Percentiles rank a stretch among this genome's conserved stretches.
phyloP scores from a whole-genome alignment of 208 protist species.

The Sergeia podlipaevii region DNA sequence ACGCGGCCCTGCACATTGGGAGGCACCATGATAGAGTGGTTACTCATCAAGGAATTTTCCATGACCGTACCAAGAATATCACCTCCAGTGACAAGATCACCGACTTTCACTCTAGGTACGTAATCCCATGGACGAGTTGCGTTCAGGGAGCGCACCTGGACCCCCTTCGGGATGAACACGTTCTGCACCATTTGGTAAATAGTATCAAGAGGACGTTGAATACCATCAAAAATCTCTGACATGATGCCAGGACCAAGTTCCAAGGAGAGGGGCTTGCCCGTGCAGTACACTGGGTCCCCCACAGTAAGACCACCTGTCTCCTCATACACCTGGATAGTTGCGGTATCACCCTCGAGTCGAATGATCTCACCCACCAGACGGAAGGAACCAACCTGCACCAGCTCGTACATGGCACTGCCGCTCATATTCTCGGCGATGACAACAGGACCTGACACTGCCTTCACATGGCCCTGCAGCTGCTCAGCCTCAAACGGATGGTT shows the following conservation, averaged over 20 bases:
- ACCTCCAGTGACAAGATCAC: constrained; percentile 96
- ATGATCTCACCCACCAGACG: constrained; percentile 99
- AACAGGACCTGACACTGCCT: constrained; percentile 96
- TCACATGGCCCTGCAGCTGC: constrained; percentile 78
- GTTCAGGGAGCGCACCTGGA: constrained; percentile 96
- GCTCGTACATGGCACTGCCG: constrained; percentile 99
- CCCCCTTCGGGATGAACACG: constrained; percentile 99
- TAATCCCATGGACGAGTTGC: constrained; percentile 95
- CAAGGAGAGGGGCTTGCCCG: constrained; percentile 98
- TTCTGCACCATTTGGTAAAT: constrained; percentile 96
- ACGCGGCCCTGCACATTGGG: constrained; percentile 92
- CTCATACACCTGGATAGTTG: constrained; percentile 99
- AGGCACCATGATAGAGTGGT: constrained; percentile 97
- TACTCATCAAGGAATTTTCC: constrained; percentile 96
- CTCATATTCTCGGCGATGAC: constrained; percentile 99
- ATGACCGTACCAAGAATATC: constrained; percentile 96
- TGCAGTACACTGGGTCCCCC: constrained; percentile 98
- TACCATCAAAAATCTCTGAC: constrained; percentile 99
- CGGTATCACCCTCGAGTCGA: constrained; percentile 98
- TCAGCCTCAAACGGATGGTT: constrained; percentile 74
- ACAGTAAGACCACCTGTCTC: constrained; percentile 99
- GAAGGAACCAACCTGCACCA: constrained; percentile 98
- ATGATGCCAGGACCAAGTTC: constrained; percentile 99
- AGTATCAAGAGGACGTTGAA: constrained; percentile 99
- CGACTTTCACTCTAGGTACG: constrained; percentile 92